Conservation (phyloP, 164 flowering plant genomes). For the Paratinospora sagittata region DNA sequence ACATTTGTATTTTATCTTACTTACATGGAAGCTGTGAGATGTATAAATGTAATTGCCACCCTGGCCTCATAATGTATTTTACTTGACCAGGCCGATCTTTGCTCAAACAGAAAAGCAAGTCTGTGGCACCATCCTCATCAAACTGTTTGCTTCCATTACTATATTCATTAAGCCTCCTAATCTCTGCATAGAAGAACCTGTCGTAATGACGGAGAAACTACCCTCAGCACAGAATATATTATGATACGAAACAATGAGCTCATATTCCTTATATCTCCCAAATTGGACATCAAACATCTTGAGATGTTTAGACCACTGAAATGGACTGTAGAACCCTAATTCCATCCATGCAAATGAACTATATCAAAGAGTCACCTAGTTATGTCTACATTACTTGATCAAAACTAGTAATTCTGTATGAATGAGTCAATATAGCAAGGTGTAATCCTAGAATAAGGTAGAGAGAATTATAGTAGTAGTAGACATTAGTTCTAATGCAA, state of each 20-base stretch:
- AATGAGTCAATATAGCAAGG: too few species aligned
- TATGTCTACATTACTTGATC: too few species aligned
- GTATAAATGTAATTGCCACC: conserved; percentile 78
- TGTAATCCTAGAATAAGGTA: too few species aligned
- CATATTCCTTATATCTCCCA: too few species aligned
- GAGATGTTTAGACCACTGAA: too few species aligned
- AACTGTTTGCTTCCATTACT: conserved; percentile 17
- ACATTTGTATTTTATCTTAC: conserved; percentile 4
- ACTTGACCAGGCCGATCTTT: conserved; percentile 22
- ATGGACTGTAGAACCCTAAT: neutral
- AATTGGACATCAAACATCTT: too few species aligned
- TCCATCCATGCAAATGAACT: too few species aligned
- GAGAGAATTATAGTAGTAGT: too few species aligned
- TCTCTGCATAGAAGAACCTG: conserved; percentile 75
- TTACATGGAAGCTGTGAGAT: conserved; percentile 91
- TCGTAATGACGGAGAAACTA: conserved; percentile 2
- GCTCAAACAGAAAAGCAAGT: conserved; percentile 32
- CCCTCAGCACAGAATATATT: neutral
- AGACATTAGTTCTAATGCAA: neutral
- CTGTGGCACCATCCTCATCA: conserved; percentile 16
- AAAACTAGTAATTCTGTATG: too few species aligned
- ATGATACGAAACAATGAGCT: neutral
- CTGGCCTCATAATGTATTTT: conserved; percentile 48
- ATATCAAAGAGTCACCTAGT: too few species aligned
- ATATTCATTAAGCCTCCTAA: conserved; percentile 25